phyloP scores from a whole-genome alignment of 192 early-diverging fungal genomes.

The Chytriomyces sp. region DNA sequence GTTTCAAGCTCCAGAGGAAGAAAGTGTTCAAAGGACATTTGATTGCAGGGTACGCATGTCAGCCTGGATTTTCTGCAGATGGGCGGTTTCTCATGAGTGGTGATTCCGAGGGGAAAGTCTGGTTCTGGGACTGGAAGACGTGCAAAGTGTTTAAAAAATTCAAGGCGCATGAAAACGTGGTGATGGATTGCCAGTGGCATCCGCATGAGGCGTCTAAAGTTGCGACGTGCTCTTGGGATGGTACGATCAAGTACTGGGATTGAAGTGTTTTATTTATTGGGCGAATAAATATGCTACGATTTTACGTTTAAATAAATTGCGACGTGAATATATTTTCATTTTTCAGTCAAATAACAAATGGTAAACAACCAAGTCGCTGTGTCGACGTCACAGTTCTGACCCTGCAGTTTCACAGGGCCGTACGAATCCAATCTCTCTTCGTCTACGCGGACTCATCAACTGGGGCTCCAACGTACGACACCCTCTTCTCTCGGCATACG shows the following conservation, averaged over 20 bases:
- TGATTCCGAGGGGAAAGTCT: conserved; percentile 90
- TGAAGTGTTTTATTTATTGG: neutral
- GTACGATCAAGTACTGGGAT: conserved; percentile 76
- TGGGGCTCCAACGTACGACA: conserved; percentile 60
- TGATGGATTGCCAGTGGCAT: conserved; percentile 94
- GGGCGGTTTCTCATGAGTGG: conserved; percentile 85
- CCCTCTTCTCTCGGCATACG: conserved; percentile 49
- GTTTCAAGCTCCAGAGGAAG: conserved; percentile 85
- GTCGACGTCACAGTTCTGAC: neutral
- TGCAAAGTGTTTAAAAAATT: conserved; percentile 68
- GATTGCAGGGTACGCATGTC: conserved; percentile 96
- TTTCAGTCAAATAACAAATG: neutral
- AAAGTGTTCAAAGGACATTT: conserved; percentile 92
- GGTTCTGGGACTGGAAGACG: conserved; percentile 98
- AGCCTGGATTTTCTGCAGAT: conserved; percentile 91
- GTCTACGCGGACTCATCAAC: conserved; percentile 52
- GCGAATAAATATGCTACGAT: neutral
- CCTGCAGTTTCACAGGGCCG: conserved; percentile 12
- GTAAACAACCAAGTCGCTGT: neutral
- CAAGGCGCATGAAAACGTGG: conserved; percentile 89
- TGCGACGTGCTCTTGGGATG: conserved; percentile 95
- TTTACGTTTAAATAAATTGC: neutral
- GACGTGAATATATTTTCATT: neutral
- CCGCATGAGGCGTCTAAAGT: conserved; percentile 92
- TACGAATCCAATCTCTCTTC: conserved; percentile 53